These are phyloP conservation scores for Glycine soja DNA, from an alignment of 306 rosid genomes.

Conservation along the genomic window DNA sequence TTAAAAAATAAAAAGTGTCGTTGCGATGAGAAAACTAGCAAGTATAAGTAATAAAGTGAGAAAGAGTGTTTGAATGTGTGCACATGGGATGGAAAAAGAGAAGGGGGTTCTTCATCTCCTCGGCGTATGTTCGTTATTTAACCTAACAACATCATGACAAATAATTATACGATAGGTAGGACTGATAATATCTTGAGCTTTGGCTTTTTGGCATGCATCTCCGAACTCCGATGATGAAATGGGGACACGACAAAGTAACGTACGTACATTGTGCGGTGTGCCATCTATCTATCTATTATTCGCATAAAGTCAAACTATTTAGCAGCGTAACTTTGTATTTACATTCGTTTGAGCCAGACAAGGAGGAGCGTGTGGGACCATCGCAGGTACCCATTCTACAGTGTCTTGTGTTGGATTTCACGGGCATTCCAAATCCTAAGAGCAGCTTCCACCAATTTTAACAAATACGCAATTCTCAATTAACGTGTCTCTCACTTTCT, in stretches of 20 bases:
- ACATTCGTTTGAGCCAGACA: background rate
- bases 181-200: too few species aligned
- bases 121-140: background rate
- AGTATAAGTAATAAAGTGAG: background rate
- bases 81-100: background rate
- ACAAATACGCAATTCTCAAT: too few species aligned
- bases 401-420: too few species aligned
- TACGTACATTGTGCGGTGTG: background rate
- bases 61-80: background rate
- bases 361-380: background rate
- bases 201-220: background rate
- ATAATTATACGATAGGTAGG: background rate
- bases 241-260: background rate
- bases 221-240: too few species aligned
- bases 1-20: too few species aligned
- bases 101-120: too few species aligned
- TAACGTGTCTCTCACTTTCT: too few species aligned
- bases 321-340: background rate
- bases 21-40: too few species aligned
- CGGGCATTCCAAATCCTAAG: too few species aligned
- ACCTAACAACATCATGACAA: constrained; percentile 14
- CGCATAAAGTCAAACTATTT: background rate
- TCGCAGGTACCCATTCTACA: too few species aligned
- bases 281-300: background rate
- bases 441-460: background rate